Evolutionary conservation across 768 basidiomycete species (phyloP).

Genomic region (Phanerodontia chrysosporium): DNA sequence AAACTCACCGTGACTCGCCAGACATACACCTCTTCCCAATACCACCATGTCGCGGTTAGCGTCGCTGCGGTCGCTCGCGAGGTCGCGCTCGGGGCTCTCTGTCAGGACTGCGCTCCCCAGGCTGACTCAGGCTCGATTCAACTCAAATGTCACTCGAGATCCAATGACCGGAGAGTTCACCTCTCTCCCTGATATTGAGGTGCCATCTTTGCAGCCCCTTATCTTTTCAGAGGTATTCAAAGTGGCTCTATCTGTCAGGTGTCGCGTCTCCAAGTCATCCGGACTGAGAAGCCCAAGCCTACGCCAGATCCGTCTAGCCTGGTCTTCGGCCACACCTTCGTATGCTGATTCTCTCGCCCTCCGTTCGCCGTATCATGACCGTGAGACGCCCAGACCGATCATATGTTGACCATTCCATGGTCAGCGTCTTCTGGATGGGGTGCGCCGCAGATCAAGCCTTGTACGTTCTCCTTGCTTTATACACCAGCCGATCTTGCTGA

Average conservation of each 20-base stretch:
- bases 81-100: not conserved
- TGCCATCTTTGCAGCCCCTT: constrained; percentile 18
- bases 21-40: not conserved
- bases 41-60: not conserved
- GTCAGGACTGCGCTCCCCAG: not conserved
- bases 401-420: constrained; percentile 83
- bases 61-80: not conserved
- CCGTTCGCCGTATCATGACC: constrained; percentile 7
- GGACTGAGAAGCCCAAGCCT: constrained; percentile 49
- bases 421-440: constrained; percentile 72
- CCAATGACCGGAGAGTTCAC: constrained; percentile 50
- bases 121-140: constrained; percentile 2
- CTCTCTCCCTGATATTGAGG: constrained; percentile 50
- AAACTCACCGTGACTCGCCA: not conserved
- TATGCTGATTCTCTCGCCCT: constrained; percentile 29
- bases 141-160: constrained; percentile 27
- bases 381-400: constrained; percentile 58
- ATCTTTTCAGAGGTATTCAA: not conserved
- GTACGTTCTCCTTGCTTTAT: constrained; percentile 36
- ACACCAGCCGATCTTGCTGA: not conserved
- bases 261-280: constrained; percentile 44
- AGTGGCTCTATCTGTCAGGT: constrained; percentile 27
- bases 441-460: constrained; percentile 76
- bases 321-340: constrained; percentile 84
- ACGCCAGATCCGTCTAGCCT: constrained; percentile 64